These are phyloP conservation scores for Kurtzmaniella fragi DNA, from an alignment of 805 yeast genomes.

Conservation along the genomic window DNA sequence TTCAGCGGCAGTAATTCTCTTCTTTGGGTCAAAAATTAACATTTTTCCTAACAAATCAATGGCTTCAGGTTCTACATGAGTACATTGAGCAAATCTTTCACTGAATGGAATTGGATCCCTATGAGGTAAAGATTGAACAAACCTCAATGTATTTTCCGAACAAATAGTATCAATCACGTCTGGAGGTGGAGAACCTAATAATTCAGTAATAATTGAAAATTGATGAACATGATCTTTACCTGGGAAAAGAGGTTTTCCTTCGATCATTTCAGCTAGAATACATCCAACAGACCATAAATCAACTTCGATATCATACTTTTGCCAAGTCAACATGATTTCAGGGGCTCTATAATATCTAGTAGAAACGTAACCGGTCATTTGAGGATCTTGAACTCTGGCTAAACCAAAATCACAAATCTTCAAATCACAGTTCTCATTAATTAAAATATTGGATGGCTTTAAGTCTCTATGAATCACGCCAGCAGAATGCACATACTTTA, in stretches of 20 bases:
- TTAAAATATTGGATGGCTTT: conserved; percentile 78
- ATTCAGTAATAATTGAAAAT: conserved; percentile 92
- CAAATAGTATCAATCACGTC: conserved; percentile 96
- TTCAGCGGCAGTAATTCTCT: conserved; percentile 88
- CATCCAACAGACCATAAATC: conserved; percentile 99
- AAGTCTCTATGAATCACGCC: conserved; percentile 89
- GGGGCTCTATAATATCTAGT: conserved; percentile 97
- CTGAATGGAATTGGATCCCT: conserved; percentile 87
- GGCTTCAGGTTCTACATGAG: conserved; percentile 72
- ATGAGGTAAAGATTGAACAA: conserved; percentile 89
- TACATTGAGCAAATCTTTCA: conserved; percentile 66
- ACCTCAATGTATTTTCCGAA: conserved; percentile 89
- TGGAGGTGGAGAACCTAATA: conserved; percentile 92
- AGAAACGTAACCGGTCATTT: conserved; percentile 97
- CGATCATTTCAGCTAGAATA: conserved; percentile 95
- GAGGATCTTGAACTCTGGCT: conserved; percentile 97
- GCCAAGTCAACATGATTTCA: conserved; percentile 98
- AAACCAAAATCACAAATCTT: conserved; percentile 92
- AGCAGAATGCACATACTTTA: conserved; percentile 86
- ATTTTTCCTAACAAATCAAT: conserved; percentile 82
- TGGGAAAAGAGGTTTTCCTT: conserved; percentile 94
- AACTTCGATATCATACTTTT: conserved; percentile 92
- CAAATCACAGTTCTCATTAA: conserved; percentile 86
- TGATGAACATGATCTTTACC: conserved; percentile 99
- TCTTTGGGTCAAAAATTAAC: conserved; percentile 93